Evolutionary conservation across 1,139 yeast species (phyloP).

Genomic region (Tardiomyces blankii): DNA sequence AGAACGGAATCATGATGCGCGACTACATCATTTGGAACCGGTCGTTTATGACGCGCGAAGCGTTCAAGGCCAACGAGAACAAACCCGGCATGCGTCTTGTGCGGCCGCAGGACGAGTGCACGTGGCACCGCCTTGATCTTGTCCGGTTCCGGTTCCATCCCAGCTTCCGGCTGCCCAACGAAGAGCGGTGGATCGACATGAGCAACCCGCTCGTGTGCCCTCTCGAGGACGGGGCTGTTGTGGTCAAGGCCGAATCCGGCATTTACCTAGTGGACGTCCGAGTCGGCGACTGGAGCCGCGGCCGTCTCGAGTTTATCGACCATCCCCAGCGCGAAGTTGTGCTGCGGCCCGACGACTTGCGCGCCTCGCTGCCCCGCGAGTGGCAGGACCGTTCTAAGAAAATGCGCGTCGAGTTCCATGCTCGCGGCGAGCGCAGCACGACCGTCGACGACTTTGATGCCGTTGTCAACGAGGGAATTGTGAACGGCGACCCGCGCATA

Average conservation of each 20-base stretch:
- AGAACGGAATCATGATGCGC: constrained; percentile 79
- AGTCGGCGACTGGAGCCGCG: constrained; percentile 53
- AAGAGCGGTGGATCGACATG: constrained; percentile 29
- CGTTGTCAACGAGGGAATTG: constrained; percentile 5
- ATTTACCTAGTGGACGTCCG: constrained; percentile 60
- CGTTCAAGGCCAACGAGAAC: constrained; percentile 39
- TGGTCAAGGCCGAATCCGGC: constrained; percentile 47
- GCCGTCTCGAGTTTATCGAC: constrained; percentile 52
- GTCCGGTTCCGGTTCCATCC: constrained; percentile 73
- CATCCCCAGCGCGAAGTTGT: constrained; percentile 43
- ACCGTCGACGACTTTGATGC: constrained; percentile 20
- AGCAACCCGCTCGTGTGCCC: constrained; percentile 35
- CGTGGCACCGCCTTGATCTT: constrained; percentile 78
- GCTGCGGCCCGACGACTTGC: constrained; percentile 39
- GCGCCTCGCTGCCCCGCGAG: constrained; percentile 32
- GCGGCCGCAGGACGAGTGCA: constrained; percentile 56
- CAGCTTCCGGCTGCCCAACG: constrained; percentile 61
- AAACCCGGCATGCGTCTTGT: constrained; percentile 35
- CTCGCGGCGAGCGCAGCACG: constrained; percentile 22
- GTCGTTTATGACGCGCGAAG: constrained; percentile 68
- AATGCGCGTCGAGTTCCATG: constrained; percentile 35
- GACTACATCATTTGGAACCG: constrained; percentile 77
- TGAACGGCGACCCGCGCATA: neutral
- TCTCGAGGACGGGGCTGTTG: constrained; percentile 36
- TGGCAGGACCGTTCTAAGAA: constrained; percentile 22